phyloP scores from a whole-genome alignment of 2,329 filamentous ascomycete species.

The Zasmidium citrigriseum region DNA sequence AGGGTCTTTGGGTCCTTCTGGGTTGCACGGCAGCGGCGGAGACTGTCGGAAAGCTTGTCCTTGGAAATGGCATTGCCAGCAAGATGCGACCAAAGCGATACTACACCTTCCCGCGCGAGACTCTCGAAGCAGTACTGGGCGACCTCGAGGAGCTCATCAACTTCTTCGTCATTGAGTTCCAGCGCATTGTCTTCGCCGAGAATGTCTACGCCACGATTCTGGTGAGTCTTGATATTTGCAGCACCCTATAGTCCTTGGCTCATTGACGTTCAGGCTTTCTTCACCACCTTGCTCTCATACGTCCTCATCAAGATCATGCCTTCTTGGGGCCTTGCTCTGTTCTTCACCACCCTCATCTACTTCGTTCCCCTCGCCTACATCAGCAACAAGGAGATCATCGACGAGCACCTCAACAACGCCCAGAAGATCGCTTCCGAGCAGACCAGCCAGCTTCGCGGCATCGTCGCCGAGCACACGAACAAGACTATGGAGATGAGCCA shows the following conservation, averaged over 20 bases:
- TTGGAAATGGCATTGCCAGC: conserved; percentile 61
- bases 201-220: conserved; percentile 62
- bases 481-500: conserved; percentile 60
- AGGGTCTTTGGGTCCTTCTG: conserved; percentile 59
- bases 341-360: conserved; percentile 59
- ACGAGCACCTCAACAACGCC: conserved; percentile 58
- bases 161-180: conserved; percentile 69
- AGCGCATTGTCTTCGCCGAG: conserved; percentile 66
- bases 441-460: conserved; percentile 59
- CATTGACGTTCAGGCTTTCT: conserved; percentile 54
- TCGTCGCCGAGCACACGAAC: conserved; percentile 61
- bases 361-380: conserved; percentile 64
- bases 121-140: conserved; percentile 61
- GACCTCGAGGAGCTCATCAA: conserved; percentile 66
- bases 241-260: neutral
- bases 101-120: conserved; percentile 66
- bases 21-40: conserved; percentile 61
- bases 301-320: conserved; percentile 67
- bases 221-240: conserved; percentile 45
- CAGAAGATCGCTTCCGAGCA: conserved; percentile 58
- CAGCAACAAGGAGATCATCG: conserved; percentile 65
- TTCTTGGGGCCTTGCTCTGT: conserved; percentile 63
- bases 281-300: conserved; percentile 60
- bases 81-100: conserved; percentile 65
- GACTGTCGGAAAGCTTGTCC: conserved; percentile 55